Conservation (phyloP, 305 asterid species). For the Striga hermonthica region DNA sequence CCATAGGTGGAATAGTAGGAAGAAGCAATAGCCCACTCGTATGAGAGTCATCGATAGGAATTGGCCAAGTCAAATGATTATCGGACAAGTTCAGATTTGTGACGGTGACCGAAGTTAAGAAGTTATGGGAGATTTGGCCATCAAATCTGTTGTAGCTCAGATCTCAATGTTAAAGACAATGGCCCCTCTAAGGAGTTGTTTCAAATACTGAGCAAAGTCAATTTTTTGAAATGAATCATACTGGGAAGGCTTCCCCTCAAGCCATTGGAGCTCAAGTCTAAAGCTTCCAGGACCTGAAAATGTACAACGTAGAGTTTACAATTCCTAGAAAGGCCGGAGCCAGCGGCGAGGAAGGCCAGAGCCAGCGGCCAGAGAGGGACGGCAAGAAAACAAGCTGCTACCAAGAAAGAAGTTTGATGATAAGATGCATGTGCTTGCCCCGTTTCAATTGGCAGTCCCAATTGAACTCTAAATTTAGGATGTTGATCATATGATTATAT, state of each 20-base stretch:
- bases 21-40: slow-evolving; percentile 57
- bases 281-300: slow-evolving; percentile 55
- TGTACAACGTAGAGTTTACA: too few species aligned
- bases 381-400: slow-evolving; percentile 51
- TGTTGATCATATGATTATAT: slow-evolving; percentile 80
- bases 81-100: slow-evolving; percentile 69
- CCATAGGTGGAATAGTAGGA: slow-evolving; percentile 62
- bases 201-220: slow-evolving; percentile 52
- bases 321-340: too few species aligned
- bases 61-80: slow-evolving; percentile 64
- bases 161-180: slow-evolving; percentile 60
- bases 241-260: slow-evolving; percentile 70
- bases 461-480: slow-evolving; percentile 96
- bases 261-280: slow-evolving; percentile 81
- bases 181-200: slow-evolving; percentile 69
- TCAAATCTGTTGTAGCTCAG: slow-evolving; percentile 70
- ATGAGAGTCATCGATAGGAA: slow-evolving; percentile 67
- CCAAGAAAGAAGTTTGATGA: slow-evolving; percentile 44
- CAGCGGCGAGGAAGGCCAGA: too few species aligned
- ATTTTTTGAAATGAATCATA: slow-evolving; percentile 53
- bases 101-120: slow-evolving; percentile 58
- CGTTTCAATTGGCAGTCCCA: slow-evolving; percentile 89
- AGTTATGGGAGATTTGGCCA: slow-evolving; percentile 63
- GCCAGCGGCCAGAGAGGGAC: too few species aligned
- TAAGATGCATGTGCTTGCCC: slow-evolving; percentile 66